phyloP scores from a whole-genome alignment of 768 basidiomycete species.

The Boletellus ananas region DNA sequence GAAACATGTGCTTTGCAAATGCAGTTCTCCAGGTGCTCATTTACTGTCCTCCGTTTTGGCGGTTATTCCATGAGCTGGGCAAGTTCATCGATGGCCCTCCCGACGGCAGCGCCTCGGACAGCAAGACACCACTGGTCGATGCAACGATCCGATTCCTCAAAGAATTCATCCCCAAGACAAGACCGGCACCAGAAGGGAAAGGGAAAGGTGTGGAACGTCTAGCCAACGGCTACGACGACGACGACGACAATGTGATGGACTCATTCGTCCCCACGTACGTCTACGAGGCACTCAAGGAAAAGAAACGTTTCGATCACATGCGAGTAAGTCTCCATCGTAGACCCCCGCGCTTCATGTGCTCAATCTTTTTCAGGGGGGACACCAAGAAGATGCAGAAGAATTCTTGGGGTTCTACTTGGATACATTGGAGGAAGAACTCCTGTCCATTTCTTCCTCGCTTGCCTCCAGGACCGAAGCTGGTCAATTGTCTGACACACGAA shows the following conservation, averaged over 20 bases:
- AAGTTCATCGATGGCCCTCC: conserved; percentile 39
- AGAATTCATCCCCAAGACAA: conserved; percentile 54
- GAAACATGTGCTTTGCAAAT: conserved; percentile 98
- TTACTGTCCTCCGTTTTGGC: conserved; percentile 84
- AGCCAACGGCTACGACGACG: conserved; percentile 27
- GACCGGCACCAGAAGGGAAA: conserved; percentile 26
- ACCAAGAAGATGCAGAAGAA: conserved; percentile 98
- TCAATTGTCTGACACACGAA: conserved; percentile 11
- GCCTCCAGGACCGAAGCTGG: conserved; percentile 35
- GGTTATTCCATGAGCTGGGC: conserved; percentile 70
- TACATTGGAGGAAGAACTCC: conserved; percentile 88
- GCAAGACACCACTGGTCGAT: conserved; percentile 55
- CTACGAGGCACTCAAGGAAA: conserved; percentile 91
- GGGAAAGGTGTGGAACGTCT: conserved; percentile 40
- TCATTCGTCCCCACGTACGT: conserved; percentile 83
- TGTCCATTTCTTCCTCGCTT: conserved; percentile 57
- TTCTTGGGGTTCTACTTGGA: conserved; percentile 98
- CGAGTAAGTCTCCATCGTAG: conserved; percentile 47
- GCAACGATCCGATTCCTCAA: conserved; percentile 71
- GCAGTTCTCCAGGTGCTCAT: conserved; percentile 88
- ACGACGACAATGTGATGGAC: conserved; percentile 51
- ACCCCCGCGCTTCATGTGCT: not conserved
- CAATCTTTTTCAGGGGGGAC: conserved; percentile 57
- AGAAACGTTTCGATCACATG: conserved; percentile 93
- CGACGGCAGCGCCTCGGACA: conserved; percentile 25